Conservation (phyloP, 345 rosid species). For the Conringia planisiliqua region DNA sequence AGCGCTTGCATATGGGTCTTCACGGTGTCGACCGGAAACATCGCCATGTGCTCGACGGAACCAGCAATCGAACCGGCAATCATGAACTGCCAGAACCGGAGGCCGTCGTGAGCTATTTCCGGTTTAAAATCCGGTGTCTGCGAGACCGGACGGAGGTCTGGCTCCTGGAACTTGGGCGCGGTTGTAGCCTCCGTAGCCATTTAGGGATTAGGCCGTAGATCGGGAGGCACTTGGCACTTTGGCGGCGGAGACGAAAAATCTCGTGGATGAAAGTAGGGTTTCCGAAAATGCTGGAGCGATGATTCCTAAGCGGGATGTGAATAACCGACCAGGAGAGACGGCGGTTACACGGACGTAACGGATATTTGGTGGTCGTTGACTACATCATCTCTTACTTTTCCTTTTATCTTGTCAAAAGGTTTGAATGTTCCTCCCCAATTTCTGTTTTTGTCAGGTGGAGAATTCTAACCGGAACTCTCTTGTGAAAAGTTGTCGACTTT, state of each 20-base stretch:
- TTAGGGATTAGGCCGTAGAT: neutral
- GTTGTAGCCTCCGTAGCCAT: conserved; percentile 61
- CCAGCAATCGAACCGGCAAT: conserved; percentile 93
- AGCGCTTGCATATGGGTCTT: conserved; percentile 96
- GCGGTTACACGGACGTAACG: conserved; percentile 4
- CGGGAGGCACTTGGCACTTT: neutral
- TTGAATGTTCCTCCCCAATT: conserved; percentile 5
- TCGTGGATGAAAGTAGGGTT: neutral
- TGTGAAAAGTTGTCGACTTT: neutral
- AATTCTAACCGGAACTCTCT: conserved; percentile 9
- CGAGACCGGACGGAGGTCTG: conserved; percentile 43
- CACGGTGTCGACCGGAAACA: conserved; percentile 93
- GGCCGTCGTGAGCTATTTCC: conserved; percentile 68
- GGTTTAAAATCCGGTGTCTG: conserved; percentile 42
- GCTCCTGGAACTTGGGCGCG: conserved; percentile 31
- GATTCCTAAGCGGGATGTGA: neutral
- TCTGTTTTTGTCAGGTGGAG: neutral
- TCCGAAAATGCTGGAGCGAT: neutral
- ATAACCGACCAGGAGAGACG: conserved; percentile 13
- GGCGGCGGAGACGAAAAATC: conserved; percentile 2
- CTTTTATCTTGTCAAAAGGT: neutral
- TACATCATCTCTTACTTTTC: conserved; percentile 14
- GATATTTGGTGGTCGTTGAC: neutral
- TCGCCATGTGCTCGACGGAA: conserved; percentile 90
- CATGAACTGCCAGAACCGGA: conserved; percentile 95